Evolutionary conservation across 495 filamentous ascomycete genomes (phyloP).

Genomic region (Penicillium canariense): DNA sequence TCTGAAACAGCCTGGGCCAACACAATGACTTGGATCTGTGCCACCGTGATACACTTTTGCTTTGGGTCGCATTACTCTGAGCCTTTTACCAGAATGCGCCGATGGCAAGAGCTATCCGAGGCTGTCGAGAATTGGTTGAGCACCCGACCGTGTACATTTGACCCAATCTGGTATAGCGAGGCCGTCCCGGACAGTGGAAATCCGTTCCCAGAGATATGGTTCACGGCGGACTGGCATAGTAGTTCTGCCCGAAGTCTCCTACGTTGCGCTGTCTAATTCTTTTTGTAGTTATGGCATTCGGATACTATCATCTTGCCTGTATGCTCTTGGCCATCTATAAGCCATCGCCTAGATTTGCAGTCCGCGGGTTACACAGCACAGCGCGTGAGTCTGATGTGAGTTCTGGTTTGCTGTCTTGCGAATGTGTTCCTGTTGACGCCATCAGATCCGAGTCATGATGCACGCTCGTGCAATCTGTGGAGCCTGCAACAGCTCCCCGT

Average conservation of each 20-base stretch:
- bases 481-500: slow-evolving; percentile 12
- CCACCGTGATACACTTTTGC: slow-evolving; percentile 12
- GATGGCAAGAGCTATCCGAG: slow-evolving; percentile 13
- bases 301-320: slow-evolving; percentile 12
- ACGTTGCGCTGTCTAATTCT: slow-evolving; percentile 5
- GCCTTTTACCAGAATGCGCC: slow-evolving; percentile 4
- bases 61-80: slow-evolving; percentile 10
- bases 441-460: slow-evolving; percentile 11
- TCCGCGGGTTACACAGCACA: slow-evolving; percentile 2
- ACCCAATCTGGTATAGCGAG: slow-evolving; percentile 14
- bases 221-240: slow-evolving; percentile 13
- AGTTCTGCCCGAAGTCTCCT: slow-evolving; percentile 3
- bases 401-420: neutral
- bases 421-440: slow-evolving; percentile 3
- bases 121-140: slow-evolving; percentile 9
- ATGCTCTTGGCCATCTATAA: slow-evolving; percentile 14
- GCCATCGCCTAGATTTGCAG: slow-evolving; percentile 12
- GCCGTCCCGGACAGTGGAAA: slow-evolving; percentile 9
- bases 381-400: slow-evolving; percentile 11
- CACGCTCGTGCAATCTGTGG: slow-evolving; percentile 12
- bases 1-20: slow-evolving; percentile 14
- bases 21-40: slow-evolving; percentile 17
- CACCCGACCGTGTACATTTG: slow-evolving; percentile 6
- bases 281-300: slow-evolving; percentile 11
- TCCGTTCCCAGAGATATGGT: slow-evolving; percentile 15